Evolutionary conservation across 495 filamentous ascomycete species (phyloP).

Genomic region (Xylaria castorea): DNA sequence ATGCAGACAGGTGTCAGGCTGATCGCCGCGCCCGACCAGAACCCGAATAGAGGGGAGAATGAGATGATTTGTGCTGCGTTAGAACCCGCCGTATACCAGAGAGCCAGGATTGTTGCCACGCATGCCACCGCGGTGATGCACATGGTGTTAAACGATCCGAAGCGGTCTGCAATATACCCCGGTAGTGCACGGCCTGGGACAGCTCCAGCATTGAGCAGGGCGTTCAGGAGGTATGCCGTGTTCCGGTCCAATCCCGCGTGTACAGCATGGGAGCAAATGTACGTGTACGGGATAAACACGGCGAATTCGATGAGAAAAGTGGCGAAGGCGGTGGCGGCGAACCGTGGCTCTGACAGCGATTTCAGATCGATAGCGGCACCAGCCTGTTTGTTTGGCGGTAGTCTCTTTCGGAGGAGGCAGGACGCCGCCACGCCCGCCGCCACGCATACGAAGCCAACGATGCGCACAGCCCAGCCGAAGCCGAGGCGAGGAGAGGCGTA

Average conservation of each 20-base stretch:
- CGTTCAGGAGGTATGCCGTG: slow-evolving; percentile 67
- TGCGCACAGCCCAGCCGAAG: slow-evolving; percentile 65
- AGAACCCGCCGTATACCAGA: slow-evolving; percentile 80
- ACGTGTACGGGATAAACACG: slow-evolving; percentile 49
- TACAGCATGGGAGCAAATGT: slow-evolving; percentile 29
- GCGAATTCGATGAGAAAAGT: slow-evolving; percentile 54
- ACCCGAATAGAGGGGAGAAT: slow-evolving; percentile 82
- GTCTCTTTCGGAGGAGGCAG: slow-evolving; percentile 21
- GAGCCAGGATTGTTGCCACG: slow-evolving; percentile 67
- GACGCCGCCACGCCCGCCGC: slow-evolving; percentile 44
- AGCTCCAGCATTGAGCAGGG: slow-evolving; percentile 64
- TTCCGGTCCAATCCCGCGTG: slow-evolving; percentile 55
- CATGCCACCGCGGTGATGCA: slow-evolving; percentile 67
- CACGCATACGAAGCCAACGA: slow-evolving; percentile 64
- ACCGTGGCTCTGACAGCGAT: slow-evolving; percentile 17
- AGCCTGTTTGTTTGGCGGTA: slow-evolving; percentile 22
- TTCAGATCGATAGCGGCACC: slow-evolving; percentile 24
- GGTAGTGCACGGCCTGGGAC: slow-evolving; percentile 73
- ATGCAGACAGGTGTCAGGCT: slow-evolving; percentile 87
- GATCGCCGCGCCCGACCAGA: slow-evolving; percentile 84
- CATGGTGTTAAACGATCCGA: slow-evolving; percentile 59
- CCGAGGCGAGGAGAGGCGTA: slow-evolving; percentile 55
- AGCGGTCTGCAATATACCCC: slow-evolving; percentile 71
- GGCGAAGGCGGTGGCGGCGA: slow-evolving; percentile 22
- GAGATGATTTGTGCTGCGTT: slow-evolving; percentile 68